These are phyloP conservation scores for Lactuca saligna DNA, from an alignment of 129 eudicot genomes.

Conservation along the genomic window DNA sequence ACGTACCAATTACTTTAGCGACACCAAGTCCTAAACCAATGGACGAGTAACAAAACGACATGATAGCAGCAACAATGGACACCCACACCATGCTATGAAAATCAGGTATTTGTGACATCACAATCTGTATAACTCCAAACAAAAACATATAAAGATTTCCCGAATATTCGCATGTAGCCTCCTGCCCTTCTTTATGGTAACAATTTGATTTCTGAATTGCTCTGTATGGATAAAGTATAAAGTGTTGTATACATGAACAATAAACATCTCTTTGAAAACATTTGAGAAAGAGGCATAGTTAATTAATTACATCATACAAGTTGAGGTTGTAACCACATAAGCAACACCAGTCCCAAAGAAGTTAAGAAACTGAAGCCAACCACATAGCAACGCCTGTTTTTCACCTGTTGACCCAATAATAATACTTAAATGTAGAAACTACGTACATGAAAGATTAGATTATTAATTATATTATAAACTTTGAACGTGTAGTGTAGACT, in stretches of 20 bases:
- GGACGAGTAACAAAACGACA: constrained; percentile 70
- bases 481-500: neutral
- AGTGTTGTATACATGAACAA: too few species aligned
- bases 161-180: constrained; percentile 42
- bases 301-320: constrained; percentile 56
- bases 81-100: constrained; percentile 69
- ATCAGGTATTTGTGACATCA: constrained; percentile 70
- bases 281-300: neutral
- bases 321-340: constrained; percentile 66
- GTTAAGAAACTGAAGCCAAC: constrained; percentile 56
- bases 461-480: neutral
- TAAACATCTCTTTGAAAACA: too few species aligned
- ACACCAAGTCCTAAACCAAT: constrained; percentile 72
- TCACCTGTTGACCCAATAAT: constrained; percentile 31
- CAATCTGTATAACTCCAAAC: constrained; percentile 60
- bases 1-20: constrained; percentile 53
- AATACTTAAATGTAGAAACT: neutral
- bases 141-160: constrained; percentile 48
- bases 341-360: constrained; percentile 77
- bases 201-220: constrained; percentile 69
- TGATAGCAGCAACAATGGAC: constrained; percentile 64
- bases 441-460: neutral
- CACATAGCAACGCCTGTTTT: constrained; percentile 53
- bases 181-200: constrained; percentile 59
- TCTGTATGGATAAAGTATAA: constrained; percentile 24